Evolutionary conservation across 805 yeast species (phyloP).

Genomic region (Henningerozyma blattae): DNA sequence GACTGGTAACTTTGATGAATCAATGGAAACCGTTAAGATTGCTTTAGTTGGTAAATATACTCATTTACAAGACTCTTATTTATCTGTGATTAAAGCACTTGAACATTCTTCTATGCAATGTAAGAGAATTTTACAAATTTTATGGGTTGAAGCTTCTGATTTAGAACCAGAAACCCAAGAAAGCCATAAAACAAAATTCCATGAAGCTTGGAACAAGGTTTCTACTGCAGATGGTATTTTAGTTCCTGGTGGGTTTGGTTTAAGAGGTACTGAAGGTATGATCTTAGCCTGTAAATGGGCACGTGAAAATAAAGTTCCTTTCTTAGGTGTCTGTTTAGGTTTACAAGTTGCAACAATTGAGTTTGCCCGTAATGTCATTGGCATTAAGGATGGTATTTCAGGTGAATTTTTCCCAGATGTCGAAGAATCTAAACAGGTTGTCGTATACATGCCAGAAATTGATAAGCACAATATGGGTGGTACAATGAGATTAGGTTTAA

Average conservation of each 20-base stretch:
- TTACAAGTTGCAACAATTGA: slow-evolving; percentile 96
- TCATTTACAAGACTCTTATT: slow-evolving; percentile 84
- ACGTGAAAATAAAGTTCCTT: slow-evolving; percentile 89
- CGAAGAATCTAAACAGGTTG: slow-evolving; percentile 51
- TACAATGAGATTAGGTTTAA: slow-evolving; percentile 95
- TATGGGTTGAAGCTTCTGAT: slow-evolving; percentile 93
- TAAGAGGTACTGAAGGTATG: slow-evolving; percentile 98
- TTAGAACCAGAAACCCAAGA: slow-evolving; percentile 64
- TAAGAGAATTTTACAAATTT: slow-evolving; percentile 69
- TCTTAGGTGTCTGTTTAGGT: slow-evolving; percentile 94
- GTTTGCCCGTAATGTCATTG: slow-evolving; percentile 71
- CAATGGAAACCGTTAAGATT: slow-evolving; percentile 79
- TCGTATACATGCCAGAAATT: slow-evolving; percentile 97
- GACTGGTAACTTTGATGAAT: slow-evolving; percentile 69
- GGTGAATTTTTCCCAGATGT: slow-evolving; percentile 67
- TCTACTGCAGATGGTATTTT: slow-evolving; percentile 93
- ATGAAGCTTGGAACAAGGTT: slow-evolving; percentile 89
- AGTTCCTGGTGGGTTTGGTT: slow-evolving; percentile 98
- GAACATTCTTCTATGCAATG: slow-evolving; percentile 94
- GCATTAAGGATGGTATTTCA: slow-evolving; percentile 57
- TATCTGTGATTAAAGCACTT: slow-evolving; percentile 87
- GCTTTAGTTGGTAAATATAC: slow-evolving; percentile 98
- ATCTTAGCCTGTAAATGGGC: slow-evolving; percentile 95
- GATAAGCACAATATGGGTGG: slow-evolving; percentile 95
- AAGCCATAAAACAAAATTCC: slow-evolving; percentile 62